A percentile compares a stretch with the other conserved stretches of the same genome.
Conservation (phyloP, 192 early-diverging fungal genomes). For the Gaertneriomyces sp. region DNA sequence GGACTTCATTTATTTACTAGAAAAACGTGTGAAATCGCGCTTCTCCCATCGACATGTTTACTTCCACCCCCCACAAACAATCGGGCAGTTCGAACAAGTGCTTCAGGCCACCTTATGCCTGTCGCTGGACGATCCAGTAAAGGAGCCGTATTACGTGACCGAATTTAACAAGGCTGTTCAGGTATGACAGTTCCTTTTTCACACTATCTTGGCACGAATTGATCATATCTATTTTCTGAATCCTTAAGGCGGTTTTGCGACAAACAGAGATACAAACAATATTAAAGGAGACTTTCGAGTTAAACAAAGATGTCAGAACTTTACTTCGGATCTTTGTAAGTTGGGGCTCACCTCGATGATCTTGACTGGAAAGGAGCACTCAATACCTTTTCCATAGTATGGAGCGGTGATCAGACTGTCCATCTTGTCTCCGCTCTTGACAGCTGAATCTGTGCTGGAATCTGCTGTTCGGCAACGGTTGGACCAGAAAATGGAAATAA, state of each 20-base stretch:
- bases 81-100: conserved; percentile 59
- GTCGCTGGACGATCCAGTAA: conserved; percentile 1
- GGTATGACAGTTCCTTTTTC: neutral
- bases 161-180: conserved; percentile 23
- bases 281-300: conserved; percentile 15
- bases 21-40: conserved; percentile 92
- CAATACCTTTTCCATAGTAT: conserved; percentile 13
- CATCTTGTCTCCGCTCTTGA: conserved; percentile 34
- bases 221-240: neutral
- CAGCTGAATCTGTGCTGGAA: neutral
- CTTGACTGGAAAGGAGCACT: conserved; percentile 8
- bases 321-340: conserved; percentile 32
- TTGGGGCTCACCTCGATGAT: neutral
- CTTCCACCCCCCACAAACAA: conserved; percentile 53
- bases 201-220: neutral
- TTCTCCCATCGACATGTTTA: conserved; percentile 86
- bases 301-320: conserved; percentile 17
- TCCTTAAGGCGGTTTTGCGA: conserved; percentile 10
- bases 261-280: neutral
- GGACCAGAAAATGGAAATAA: conserved; percentile 25
- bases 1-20: conserved; percentile 81
- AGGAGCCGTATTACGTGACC: conserved; percentile 3
- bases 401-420: conserved; percentile 17
- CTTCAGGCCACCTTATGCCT: conserved; percentile 47
- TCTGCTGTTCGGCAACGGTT: conserved; percentile 26